Evolutionary conservation across 805 yeast species (phyloP), one percentile per base, ranked within the genome.

Genomic region (Myxozyma geophila): DNA sequence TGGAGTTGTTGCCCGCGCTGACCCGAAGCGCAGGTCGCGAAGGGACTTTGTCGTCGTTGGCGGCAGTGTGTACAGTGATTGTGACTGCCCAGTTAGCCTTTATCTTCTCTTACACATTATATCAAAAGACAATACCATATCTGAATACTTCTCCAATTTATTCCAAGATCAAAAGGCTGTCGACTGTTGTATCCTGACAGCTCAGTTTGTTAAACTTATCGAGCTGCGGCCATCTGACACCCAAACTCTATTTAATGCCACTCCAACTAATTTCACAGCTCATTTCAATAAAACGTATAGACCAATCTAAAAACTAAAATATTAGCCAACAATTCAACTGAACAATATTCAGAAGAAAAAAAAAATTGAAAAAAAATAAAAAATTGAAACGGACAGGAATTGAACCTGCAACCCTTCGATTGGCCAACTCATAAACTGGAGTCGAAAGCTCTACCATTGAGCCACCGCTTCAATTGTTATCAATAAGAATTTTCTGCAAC

Each of bases 321-420:
- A 40, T 4, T 44, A 44, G 2, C 13, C 33, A 47, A 47, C 9
- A 19, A 17, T 12, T 33, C 21, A 12, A 28, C n/a, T 39, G 7
- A 12, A 15, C 41, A 39, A 4, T 12, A 4, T 10, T 9, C 3
- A 49, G 3, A 7, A 49, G n/a, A 51, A 17, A 51, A 7, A 1
- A 51, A 51, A 7, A 28, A 17, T n/a, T 33, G 2, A 54, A 46
- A 40, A 43, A 28, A 36, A 39, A 28, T 70, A 71, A 76, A 78
- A 74, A 78, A 72, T 65, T 84, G 87, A 84, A 86, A 85, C 88
- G 87, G 88, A 85, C 90, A 86, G 89, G 90, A 86, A 85, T 86
- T 83, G 90, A 86, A 86, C 90, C 89, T 86, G 89, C 90, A 86
- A 83, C 90, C 90, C 85, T 85, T 85, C 86, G 90, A 85, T 58